phyloP scores from a whole-genome alignment of 2,329 filamentous ascomycete genomes.

The Scopulariopsis brevicaulis region DNA sequence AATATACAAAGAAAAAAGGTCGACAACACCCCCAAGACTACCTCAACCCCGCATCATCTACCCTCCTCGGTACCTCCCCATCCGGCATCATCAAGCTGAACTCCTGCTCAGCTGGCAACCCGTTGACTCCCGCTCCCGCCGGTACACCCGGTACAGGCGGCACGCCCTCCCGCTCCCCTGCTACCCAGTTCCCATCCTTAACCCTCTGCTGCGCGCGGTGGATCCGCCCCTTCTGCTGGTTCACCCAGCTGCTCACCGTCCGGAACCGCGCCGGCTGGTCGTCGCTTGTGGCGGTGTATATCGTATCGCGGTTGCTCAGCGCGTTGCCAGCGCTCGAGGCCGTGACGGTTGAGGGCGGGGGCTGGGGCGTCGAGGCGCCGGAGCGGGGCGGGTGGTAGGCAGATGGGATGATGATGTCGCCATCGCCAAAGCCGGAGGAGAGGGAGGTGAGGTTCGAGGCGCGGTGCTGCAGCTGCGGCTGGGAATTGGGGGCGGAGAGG shows the following conservation, averaged over 20 bases:
- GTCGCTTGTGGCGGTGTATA: slow-evolving; percentile 40
- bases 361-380: not conserved
- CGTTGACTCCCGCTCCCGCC: slow-evolving; percentile 18
- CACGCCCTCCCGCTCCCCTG: slow-evolving; percentile 12
- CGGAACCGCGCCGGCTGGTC: slow-evolving; percentile 45
- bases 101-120: slow-evolving; percentile 31
- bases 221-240: slow-evolving; percentile 47
- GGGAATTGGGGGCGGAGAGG: slow-evolving; percentile 23
- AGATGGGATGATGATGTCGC: slow-evolving; percentile 38
- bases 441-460: slow-evolving; percentile 45
- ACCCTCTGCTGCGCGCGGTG: slow-evolving; percentile 30
- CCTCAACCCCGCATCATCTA: slow-evolving; percentile 13
- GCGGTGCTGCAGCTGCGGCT: slow-evolving; percentile 23
- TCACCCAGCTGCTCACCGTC: slow-evolving; percentile 51
- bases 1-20: not conserved
- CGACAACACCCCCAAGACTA: not conserved
- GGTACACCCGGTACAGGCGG: slow-evolving; percentile 26
- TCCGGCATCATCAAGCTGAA: slow-evolving; percentile 40
- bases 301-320: slow-evolving; percentile 32
- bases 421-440: slow-evolving; percentile 54
- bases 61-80: slow-evolving; percentile 30
- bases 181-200: slow-evolving; percentile 11
- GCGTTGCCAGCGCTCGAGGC: slow-evolving; percentile 15
- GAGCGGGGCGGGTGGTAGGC: not conserved
- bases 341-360: not conserved